Evolutionary conservation across 192 early-diverging fungal genomes (phyloP).

Genomic region (Backusella psychrophila): DNA sequence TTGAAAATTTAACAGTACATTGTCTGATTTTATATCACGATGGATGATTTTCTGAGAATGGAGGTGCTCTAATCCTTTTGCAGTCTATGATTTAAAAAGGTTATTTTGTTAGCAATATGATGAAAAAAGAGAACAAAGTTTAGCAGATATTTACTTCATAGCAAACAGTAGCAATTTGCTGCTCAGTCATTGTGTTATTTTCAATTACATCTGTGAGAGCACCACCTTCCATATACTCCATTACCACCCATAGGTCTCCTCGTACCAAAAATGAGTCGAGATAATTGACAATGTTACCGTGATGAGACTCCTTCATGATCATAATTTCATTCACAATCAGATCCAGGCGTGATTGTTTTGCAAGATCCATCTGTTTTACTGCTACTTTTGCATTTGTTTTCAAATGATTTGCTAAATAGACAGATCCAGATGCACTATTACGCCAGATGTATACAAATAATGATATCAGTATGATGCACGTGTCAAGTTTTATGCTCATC

Average conservation of each 20-base stretch:
- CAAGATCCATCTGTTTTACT: constrained; percentile 96
- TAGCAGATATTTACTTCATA: constrained; percentile 44
- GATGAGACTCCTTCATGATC: constrained; percentile 81
- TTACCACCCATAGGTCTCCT: constrained; percentile 87
- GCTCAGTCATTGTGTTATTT: constrained; percentile 78
- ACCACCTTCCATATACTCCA: constrained; percentile 94
- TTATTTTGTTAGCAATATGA: neutral
- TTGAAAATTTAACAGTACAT: constrained; percentile 66
- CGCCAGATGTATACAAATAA: neutral
- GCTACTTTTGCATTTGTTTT: constrained; percentile 65
- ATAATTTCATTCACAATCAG: constrained; percentile 92
- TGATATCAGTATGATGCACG: neutral
- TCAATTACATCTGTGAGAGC: constrained; percentile 81
- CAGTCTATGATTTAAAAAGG: constrained; percentile 39
- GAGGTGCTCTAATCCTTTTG: constrained; percentile 73
- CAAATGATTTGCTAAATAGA: constrained; percentile 79
- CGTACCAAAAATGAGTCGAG: constrained; percentile 79
- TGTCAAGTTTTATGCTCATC: neutral
- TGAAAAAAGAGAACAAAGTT: neutral
- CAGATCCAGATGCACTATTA: constrained; percentile 84
- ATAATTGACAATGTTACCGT: constrained; percentile 86
- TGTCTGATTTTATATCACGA: constrained; percentile 88
- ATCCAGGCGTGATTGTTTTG: constrained; percentile 93
- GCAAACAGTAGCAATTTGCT: constrained; percentile 84
- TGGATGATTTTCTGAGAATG: constrained; percentile 79